Evolutionary conservation across 2,329 filamentous ascomycete species (phyloP).

Genomic region (Penicillium psychrosexuale): DNA sequence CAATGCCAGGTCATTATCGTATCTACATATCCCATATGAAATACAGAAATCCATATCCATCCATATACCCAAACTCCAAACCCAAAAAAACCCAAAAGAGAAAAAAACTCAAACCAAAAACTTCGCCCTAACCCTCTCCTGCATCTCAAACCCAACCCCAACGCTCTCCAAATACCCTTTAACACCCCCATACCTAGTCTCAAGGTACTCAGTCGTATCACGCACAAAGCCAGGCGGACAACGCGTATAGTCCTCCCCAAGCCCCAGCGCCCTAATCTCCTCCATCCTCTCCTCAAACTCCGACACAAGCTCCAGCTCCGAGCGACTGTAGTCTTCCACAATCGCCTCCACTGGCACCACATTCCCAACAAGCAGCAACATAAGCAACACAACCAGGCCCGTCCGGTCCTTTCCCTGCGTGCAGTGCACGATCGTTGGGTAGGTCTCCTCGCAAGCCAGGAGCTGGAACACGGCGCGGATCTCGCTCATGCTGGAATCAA

Average conservation of each 20-base stretch:
- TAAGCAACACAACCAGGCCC: slow-evolving; percentile 66
- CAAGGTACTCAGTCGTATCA: slow-evolving; percentile 57
- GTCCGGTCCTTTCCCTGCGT: slow-evolving; percentile 87
- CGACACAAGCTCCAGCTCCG: slow-evolving; percentile 56
- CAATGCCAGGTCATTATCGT: slow-evolving; percentile 13
- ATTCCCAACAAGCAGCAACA: slow-evolving; percentile 59
- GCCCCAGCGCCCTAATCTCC: slow-evolving; percentile 68
- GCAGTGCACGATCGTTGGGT: slow-evolving; percentile 73
- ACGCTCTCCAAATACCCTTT: slow-evolving; percentile 62
- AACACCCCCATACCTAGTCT: slow-evolving; percentile 63
- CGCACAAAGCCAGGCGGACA: slow-evolving; percentile 65
- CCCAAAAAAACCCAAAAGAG: background rate
- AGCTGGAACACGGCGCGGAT: slow-evolving; percentile 69
- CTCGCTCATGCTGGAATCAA: slow-evolving; percentile 62
- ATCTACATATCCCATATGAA: slow-evolving; percentile 13
- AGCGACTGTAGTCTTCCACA: slow-evolving; percentile 68
- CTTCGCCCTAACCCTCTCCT: slow-evolving; percentile 35
- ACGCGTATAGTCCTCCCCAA: slow-evolving; percentile 69
- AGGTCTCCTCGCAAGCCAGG: slow-evolving; percentile 53
- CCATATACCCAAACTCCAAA: slow-evolving; percentile 2
- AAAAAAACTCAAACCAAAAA: slow-evolving; percentile 21
- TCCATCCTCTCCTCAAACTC: slow-evolving; percentile 62
- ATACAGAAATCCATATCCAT: slow-evolving; percentile 1
- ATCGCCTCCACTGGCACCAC: slow-evolving; percentile 58
- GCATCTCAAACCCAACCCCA: slow-evolving; percentile 53